Evolutionary conservation across 306 rosid species (phyloP).

Genomic region (Psophocarpus tetragonolobus): DNA sequence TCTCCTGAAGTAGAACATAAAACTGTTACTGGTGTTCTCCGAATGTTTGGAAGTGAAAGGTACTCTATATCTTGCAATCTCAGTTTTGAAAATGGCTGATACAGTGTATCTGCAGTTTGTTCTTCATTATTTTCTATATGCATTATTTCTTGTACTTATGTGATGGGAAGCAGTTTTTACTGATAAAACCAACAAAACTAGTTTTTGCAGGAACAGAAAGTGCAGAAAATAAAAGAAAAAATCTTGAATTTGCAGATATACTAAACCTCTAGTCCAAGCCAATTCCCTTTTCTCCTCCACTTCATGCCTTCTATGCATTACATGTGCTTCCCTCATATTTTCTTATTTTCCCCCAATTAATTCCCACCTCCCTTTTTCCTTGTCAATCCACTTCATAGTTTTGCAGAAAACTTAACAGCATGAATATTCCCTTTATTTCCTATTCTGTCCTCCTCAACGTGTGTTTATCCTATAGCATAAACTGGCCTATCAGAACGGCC

Average conservation of each 20-base stretch:
- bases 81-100: slow-evolving; percentile 9
- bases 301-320: neutral
- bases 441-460: neutral
- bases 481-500: neutral
- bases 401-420: neutral
- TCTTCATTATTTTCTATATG: neutral
- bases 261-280: neutral
- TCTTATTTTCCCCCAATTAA: neutral
- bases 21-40: slow-evolving; percentile 92
- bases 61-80: slow-evolving; percentile 29
- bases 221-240: neutral
- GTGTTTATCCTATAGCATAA: neutral
- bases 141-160: slow-evolving; percentile 8
- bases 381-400: neutral
- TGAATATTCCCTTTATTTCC: neutral
- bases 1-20: slow-evolving; percentile 94
- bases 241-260: neutral
- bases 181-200: neutral
- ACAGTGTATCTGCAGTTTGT: slow-evolving; percentile 9
- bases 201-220: neutral
- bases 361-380: neutral
- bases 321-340: neutral
- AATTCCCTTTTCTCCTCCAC: neutral
- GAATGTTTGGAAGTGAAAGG: slow-evolving; percentile 95
- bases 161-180: neutral